Evolutionary conservation across 495 filamentous ascomycete species (phyloP), one percentile per base, ranked within the genome.

Genomic region (Lentithecium fluviatile): DNA sequence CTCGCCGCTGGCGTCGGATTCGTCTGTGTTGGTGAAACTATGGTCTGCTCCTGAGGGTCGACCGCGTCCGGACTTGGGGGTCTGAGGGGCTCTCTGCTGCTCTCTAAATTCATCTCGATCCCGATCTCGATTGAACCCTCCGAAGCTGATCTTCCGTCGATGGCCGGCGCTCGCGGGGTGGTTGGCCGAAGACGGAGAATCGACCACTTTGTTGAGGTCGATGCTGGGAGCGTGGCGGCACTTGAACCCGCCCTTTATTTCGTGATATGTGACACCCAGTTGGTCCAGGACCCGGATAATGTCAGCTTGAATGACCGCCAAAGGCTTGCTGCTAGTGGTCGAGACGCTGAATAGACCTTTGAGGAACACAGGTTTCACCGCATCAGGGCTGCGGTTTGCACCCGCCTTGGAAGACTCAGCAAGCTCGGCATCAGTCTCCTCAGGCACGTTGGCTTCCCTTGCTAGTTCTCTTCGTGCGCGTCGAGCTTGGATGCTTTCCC

Each of bases 271-370:
- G 36, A 99, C 91, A n/a, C 86, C 85, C 5, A 97, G 82, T 72
- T 90, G 85, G 53, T 84, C 87, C 20, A 99, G 75, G 12, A 97
- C 94, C 26, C 92, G 83, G 70, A 96, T 94, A 69, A 99, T 93
- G 70, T 99, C 94, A 15, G 83, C 78, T 40, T 93, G 85, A 61
- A 98, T 98, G 60, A 88, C 80, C 2, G 83, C 71, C 20, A 97
- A 79, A 1, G 95, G 90, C 64, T 91, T 94, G 67, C 87, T 95
- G 64, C 91, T 96, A 2, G 94, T 99, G 0, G 94, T 99, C 4
- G 89, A 91, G 34, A 97, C 94, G 70, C 92, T 97, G 78, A 99
- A 99, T 23, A 99, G 83, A 21, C 94, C 94, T 73, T 99, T 99
- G 24, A 99, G 83, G 70, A 87, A 99, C 24, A 97, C 94, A 1